Base-by-base conservation (phyloP, 192 early-diverging fungal species). In the Coemansia sp. region DNA sequence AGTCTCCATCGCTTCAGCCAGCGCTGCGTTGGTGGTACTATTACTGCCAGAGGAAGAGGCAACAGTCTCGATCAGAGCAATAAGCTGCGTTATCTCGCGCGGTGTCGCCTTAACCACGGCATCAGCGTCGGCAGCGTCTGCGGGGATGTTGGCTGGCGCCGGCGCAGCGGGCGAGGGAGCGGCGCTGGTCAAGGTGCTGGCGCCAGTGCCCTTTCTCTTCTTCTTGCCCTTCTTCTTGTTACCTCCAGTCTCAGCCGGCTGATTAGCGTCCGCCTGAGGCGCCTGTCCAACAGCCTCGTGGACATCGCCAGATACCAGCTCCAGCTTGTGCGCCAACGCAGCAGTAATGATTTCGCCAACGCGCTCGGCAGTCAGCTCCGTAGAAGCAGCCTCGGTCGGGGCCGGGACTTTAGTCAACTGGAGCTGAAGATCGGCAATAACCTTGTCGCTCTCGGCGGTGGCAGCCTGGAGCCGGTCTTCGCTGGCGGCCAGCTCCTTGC, bases 161-260 rank as follows among this genome's bases (percentile, higher is more conserved):
- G 43, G 49, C 3, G 69, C 64, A 0, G 68, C 70, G 12, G 73
- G 78, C 39, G 78, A 75, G 9, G 70, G 44, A 2, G 62, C 43
- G 7, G 65, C 22, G n/a, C 47, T 49, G 47, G n/a, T 15, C 50
- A 24, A 27, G 34, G 58, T 44, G 12, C 29, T 49, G 6, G 57
- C 50, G 13, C 33, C 52, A 8, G 79, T 82, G 61, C 65, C 68
- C 55, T 76, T 76, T 27, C 80, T 24, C 61, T 75, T 78, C 69
- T 74, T 77, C 53, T 82, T 82, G 43, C 63, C 64, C 39, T 67
- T 70, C 55, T 75, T 76, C 72, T 75, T 78, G 53, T 62, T 47
- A 11, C 44, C 64, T 11, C 29, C 50, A 13, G 13, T 39, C 41
- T 61, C 49, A 13, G 60, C 46, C 13, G 62, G n/a, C 27, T 55